Evolutionary conservation across 2,329 filamentous ascomycete species (phyloP), one percentile per base, ranked within the genome.

Genomic region (Colletotrichum sansevieriae): DNA sequence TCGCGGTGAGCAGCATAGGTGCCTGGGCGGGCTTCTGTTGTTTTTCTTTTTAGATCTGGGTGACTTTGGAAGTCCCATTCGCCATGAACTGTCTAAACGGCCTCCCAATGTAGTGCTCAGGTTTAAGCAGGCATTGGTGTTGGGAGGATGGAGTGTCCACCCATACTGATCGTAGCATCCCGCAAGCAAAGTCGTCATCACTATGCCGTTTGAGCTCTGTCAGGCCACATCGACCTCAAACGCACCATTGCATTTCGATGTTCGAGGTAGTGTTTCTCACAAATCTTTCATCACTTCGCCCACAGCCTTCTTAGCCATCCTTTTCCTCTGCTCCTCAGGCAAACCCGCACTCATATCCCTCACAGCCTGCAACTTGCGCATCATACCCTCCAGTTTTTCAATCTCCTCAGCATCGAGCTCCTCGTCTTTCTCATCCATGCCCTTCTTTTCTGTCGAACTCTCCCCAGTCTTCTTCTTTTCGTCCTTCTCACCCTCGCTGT

Each of bases 201-300:
- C 7, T 15, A 43, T 25, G 3, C 37, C 18, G 43, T 29, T 12
- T 25, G 20, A 25, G 25, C 3, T 13, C 49, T 25, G 22, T 15
- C 6, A 13, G 1, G n/a, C 3, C 29, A 33, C 49, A 13, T n/a
- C n/a, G 29, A 29, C 13, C 11, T n/a, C 46, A 29, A 29, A 29
- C 29, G 8, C 29, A 29, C 29, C 29, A 29, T 9, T 25, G 10
- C 12, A 12, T 43, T 2, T 13, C 39, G 39, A 9, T 7, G 51
- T 2, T 22, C 12, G 51, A 54, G 11, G 13, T n/a, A n/a, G 11
- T 10, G 6, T 25, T 22, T 10, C 8, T 68, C 63, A 87, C 35
- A 89, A 70, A 55, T 89, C 85, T 73, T 83, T 87, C 88, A 92
- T 91, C 37, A 91, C 86, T 73, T 91, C 88, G 12, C 82, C 83